Base-by-base conservation (phyloP, 345 rosid species). In the Alliaria petiolata region DNA sequence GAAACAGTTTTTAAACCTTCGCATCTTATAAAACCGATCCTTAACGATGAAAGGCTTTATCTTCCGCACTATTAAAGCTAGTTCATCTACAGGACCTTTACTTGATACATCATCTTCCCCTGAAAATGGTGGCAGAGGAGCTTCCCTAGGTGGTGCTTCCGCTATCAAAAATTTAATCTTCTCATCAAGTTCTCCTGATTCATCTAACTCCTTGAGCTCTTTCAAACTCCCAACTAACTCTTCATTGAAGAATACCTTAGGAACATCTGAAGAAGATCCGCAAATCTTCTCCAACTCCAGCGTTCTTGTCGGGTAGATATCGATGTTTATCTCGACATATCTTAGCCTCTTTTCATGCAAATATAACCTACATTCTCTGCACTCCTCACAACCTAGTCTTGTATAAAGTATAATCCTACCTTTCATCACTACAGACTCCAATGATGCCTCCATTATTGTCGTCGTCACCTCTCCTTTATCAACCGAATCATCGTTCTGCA, bases 71-170 rank as follows among this genome's bases (percentile, higher is more conserved):
- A 92, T 78, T 59, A 88, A 75, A 52, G 91, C 92, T 46, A 90
- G 81, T 78, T 92, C 98, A 77, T 92, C 98, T 34, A 85, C 49
- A 59, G 84, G 65, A 61, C 87, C 96, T 49, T 83, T 79, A 67
- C 74, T 76, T 11, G 89, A 82, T 43, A 69, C 74, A 54, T 90
- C 96, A 78, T 88, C 98, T 85, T 92, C 96, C 35, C 95, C 98
- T 39, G 96, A 90, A 63, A 90, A 85, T 53, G 98, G 96, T 0
- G 91, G 93, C 36, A 87, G 35, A 69, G 95, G 98, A 75, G 93
- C 90, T 83, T 81, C 87, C 22, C 57, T 54, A 7, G 86, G 53
- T 5, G 98, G 89, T 52, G 75, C 70, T 81, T 88, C 86, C 31
- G 75, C 15, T 51, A 90, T 78, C 69, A 90, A 44, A 81, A 69